phyloP scores from a whole-genome alignment of 2,329 filamentous ascomycete species.

The Ceratocystiopsis minuta region DNA sequence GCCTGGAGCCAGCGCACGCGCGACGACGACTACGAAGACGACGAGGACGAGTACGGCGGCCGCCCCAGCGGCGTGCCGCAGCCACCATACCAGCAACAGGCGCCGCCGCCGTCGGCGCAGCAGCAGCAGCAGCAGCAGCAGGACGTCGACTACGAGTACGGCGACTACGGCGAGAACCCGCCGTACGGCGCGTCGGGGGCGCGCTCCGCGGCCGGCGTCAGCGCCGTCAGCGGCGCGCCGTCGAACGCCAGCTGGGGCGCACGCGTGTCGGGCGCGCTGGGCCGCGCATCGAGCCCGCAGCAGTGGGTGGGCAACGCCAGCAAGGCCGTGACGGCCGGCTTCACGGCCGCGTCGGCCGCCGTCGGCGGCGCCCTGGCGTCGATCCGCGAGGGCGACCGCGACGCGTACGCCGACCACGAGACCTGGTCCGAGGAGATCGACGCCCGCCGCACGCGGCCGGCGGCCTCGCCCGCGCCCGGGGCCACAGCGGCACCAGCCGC shows the following conservation, averaged over 20 bases:
- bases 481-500: background rate
- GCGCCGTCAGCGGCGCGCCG: slow-evolving; percentile 24
- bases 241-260: slow-evolving; percentile 35
- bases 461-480: background rate
- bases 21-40: slow-evolving; percentile 49
- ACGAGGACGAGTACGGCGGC: slow-evolving; percentile 21
- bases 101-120: slow-evolving; percentile 4
- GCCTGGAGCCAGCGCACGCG: slow-evolving; percentile 78
- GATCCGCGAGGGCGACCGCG: slow-evolving; percentile 68
- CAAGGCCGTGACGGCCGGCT: slow-evolving; percentile 61
- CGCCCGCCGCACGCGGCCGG: slow-evolving; percentile 30
- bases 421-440: slow-evolving; percentile 86
- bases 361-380: slow-evolving; percentile 68
- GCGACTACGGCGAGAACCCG: slow-evolving; percentile 31
- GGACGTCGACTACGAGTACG: slow-evolving; percentile 28
- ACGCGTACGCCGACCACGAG: slow-evolving; percentile 68
- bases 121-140: background rate
- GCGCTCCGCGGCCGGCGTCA: slow-evolving; percentile 43
- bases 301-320: slow-evolving; percentile 74
- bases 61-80: background rate
- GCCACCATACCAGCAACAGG: background rate
- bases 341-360: slow-evolving; percentile 66
- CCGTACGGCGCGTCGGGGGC: slow-evolving; percentile 20
- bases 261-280: slow-evolving; percentile 63
- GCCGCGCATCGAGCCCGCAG: slow-evolving; percentile 70